Base-by-base conservation (phyloP, 2,329 filamentous ascomycete species). In the Sclerotinia glacialis region DNA sequence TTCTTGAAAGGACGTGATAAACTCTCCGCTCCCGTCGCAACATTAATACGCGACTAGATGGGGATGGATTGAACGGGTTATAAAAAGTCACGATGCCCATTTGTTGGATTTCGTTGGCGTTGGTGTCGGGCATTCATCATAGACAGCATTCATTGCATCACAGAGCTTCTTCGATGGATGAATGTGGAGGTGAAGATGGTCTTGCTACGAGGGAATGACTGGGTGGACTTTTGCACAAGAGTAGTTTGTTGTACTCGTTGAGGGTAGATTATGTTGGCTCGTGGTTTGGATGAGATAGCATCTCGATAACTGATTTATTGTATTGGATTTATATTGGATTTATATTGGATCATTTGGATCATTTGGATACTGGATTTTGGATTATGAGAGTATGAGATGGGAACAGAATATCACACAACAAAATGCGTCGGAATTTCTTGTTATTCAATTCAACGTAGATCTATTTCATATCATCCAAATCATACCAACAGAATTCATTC, bases 1-100 rank as follows among this genome's bases (percentile, higher is more conserved):
- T 94, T 95, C 80, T 87, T 99, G 72, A 92, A 96, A 77, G 95
- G 95, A 73, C 88, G 92, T 73, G 89, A 93, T 70, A 95, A 96
- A 85, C 89, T 99, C 73, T 87, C 89, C 73, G 89, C 89, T 66
- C 92, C 93, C 14, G 89, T 93, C 63, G 86, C 90, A 77, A 96
- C 94, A 53, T 86, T 99, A 47, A 85, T 99, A 69, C 89, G 83
- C 55, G 85, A 86, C 70, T 86, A 89, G 31, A 72, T 56, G 49
- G 53, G 40, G 34, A 64, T 14, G 28, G 65, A 69, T 62, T 28
- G 49, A 2, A 59, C 47, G 46, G 54, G 42, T 61, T 68, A 37
- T n/a, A 54, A 16, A 66, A 68, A 56, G 53, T 62, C 56, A 63
- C 40, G 34, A 63, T 54, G 46, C 49, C 12, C 26, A 50, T 53